Conservation (phyloP, 495 filamentous ascomycete genomes). For the Tuber magnatum region DNA sequence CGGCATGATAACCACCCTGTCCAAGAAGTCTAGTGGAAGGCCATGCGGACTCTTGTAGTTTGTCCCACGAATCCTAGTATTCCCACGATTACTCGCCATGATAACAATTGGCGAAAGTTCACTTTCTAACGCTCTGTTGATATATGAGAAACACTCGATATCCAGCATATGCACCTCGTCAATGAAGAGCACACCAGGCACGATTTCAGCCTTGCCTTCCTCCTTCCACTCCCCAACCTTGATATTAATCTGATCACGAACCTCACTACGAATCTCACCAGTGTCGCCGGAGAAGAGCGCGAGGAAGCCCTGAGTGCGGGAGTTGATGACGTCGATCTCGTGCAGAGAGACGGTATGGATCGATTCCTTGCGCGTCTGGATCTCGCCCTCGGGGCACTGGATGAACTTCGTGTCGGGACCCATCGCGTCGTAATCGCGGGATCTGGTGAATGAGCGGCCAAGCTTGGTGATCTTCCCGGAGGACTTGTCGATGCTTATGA, state of each 20-base stretch:
- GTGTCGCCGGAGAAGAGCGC: slow-evolving; percentile 97
- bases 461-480: slow-evolving; percentile 96
- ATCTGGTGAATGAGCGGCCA: slow-evolving; percentile 83
- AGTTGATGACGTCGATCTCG: slow-evolving; percentile 99
- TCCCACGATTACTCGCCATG: slow-evolving; percentile 97
- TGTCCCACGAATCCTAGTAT: slow-evolving; percentile 87
- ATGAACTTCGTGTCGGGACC: slow-evolving; percentile 97
- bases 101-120: slow-evolving; percentile 96
- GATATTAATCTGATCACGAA: slow-evolving; percentile 96
- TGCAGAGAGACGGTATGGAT: slow-evolving; percentile 94
- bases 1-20: slow-evolving; percentile 92
- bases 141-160: slow-evolving; percentile 96
- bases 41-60: slow-evolving; percentile 77
- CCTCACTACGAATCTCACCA: slow-evolving; percentile 93
- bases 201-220: slow-evolving; percentile 96
- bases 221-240: slow-evolving; percentile 99
- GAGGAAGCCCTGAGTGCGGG: slow-evolving; percentile 83
- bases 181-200: slow-evolving; percentile 94
- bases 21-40: slow-evolving; percentile 89
- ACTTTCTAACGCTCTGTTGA: slow-evolving; percentile 92
- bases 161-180: slow-evolving; percentile 99
- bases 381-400: slow-evolving; percentile 95
- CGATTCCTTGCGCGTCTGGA: slow-evolving; percentile 94
- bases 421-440: slow-evolving; percentile 98
- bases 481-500: slow-evolving; percentile 96